Base-by-base conservation (phyloP, 345 rosid genomes). In the Sonneratia alba region DNA sequence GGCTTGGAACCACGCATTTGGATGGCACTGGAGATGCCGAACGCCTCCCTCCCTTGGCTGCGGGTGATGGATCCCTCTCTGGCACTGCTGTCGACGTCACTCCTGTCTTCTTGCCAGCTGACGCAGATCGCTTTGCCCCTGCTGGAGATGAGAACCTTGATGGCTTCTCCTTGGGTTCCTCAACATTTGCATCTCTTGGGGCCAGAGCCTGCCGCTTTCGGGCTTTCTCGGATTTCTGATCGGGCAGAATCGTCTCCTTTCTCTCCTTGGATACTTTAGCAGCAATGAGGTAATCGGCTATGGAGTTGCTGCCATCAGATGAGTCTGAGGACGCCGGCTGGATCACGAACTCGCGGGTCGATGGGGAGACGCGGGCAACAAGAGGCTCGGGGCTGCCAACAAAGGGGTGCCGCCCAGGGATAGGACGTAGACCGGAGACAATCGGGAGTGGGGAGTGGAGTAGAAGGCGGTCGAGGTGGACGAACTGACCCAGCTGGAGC, bases 401-500 rank as follows among this genome's bases (percentile, higher is more conserved):
- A 67, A 92, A 91, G 3, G 97, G 74, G 72, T 92, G 99, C 62
- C 96, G 93, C 55, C 99, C 99, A 9, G 96, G 87, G n/a, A 85
- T 88, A 7, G 97, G 93, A 32, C 97, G 96, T 73, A 95, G 84
- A 21, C 92, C 96, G 70, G 80, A 78, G 61, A 82, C 96, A 71
- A 86, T 85, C 16, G 97, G 98, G 71, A 94, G 85, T 2, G 97
- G 98, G n/a, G 92, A 82, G 37, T 87, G 83, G 70, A 91, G 85
- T 37, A 87, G 81, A 76, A 95, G 86, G 73, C 97, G 96, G 45
- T 91, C 99, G 1, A 91, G 83, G 81, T 90, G 83, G 57, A 90
- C 92, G 69, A 95, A 91, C 71, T 95, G 99, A 27, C 99, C 99
- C n/a, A 95, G 91, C 85, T 95, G 99, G 73, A 95, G 97, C 45